phyloP scores from a whole-genome alignment of 1,139 yeast genomes.

The Pichia sp. region DNA sequence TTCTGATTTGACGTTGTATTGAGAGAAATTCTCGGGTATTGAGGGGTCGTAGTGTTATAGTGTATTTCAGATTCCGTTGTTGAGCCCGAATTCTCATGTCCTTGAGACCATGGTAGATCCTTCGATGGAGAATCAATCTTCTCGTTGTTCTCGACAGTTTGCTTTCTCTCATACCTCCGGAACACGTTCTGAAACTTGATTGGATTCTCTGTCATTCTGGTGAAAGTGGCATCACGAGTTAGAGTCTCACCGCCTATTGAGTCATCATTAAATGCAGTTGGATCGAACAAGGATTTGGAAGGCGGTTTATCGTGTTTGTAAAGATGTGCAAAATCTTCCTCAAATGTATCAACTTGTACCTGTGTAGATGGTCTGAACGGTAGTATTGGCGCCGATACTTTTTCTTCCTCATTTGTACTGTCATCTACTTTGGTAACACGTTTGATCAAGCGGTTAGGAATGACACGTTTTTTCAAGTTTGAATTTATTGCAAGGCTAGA shows the following conservation, averaged over 20 bases:
- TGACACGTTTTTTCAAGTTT: slow-evolving; percentile 36
- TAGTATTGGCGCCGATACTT: slow-evolving; percentile 18
- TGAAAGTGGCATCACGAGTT: slow-evolving; percentile 18
- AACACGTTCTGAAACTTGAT: slow-evolving; percentile 40
- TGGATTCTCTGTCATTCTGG: slow-evolving; percentile 35
- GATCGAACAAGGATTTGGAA: slow-evolving; percentile 49
- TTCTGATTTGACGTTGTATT: not conserved
- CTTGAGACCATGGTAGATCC: slow-evolving; percentile 8
- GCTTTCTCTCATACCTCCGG: slow-evolving; percentile 25
- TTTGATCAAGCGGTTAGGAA: slow-evolving; percentile 45
- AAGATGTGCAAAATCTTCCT: slow-evolving; percentile 23
- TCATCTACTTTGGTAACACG: slow-evolving; percentile 28
- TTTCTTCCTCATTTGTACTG: slow-evolving; percentile 11
- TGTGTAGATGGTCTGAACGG: slow-evolving; percentile 23
- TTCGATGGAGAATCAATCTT: not conserved
- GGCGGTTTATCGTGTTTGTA: slow-evolving; percentile 47
- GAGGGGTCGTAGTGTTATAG: not conserved
- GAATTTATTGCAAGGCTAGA: slow-evolving; percentile 19
- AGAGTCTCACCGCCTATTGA: slow-evolving; percentile 22
- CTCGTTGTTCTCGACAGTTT: not conserved
- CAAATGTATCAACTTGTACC: slow-evolving; percentile 13
- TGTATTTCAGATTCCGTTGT: slow-evolving; percentile 1
- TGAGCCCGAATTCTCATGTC: not conserved
- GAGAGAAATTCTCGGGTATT: slow-evolving; percentile 4
- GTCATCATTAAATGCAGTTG: slow-evolving; percentile 35